These are phyloP conservation scores for Hypericum androsaemum DNA, from an alignment of 345 rosid genomes.

Conservation along the genomic window DNA sequence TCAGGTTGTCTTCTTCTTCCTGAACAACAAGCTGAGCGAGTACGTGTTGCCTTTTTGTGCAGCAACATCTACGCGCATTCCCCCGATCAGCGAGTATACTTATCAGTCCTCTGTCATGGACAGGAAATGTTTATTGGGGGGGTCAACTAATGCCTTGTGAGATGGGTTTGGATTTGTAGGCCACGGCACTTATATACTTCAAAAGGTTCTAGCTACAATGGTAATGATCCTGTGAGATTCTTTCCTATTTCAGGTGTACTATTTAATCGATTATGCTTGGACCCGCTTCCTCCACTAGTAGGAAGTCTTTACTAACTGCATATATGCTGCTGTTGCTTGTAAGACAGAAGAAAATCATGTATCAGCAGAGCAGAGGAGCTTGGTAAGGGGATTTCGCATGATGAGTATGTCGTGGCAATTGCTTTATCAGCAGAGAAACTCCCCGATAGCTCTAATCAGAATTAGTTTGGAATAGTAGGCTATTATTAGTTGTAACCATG, in stretches of 20 bases:
- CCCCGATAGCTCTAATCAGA: no score
- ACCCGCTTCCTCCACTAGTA: no score
- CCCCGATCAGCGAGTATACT: constrained; percentile 52
- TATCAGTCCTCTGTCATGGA: not conserved
- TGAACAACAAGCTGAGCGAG: constrained; percentile 60
- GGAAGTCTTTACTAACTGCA: constrained; percentile 22
- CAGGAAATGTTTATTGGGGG: not conserved
- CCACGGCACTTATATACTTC: constrained; percentile 86
- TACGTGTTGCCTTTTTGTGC: constrained; percentile 60
- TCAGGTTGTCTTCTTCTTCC: constrained; percentile 58
- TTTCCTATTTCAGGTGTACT: constrained; percentile 4
- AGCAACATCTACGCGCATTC: constrained; percentile 68
- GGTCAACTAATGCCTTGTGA: constrained; percentile 8
- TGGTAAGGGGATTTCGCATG: constrained; percentile 95
- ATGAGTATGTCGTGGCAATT: no score
- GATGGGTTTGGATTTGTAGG: constrained; percentile 40
- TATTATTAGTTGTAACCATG: no score
- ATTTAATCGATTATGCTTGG: not conserved
- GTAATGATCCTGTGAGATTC: constrained; percentile 75
- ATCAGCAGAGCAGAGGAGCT: constrained; percentile 99
- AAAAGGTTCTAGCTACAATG: constrained; percentile 94
- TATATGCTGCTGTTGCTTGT: constrained; percentile 87
- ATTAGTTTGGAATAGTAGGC: no score
- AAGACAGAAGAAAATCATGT: constrained; percentile 98
- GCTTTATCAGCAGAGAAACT: no score